Conservation (phyloP, 116 monocot genomes). For the Phalaenopsis hybrid region DNA sequence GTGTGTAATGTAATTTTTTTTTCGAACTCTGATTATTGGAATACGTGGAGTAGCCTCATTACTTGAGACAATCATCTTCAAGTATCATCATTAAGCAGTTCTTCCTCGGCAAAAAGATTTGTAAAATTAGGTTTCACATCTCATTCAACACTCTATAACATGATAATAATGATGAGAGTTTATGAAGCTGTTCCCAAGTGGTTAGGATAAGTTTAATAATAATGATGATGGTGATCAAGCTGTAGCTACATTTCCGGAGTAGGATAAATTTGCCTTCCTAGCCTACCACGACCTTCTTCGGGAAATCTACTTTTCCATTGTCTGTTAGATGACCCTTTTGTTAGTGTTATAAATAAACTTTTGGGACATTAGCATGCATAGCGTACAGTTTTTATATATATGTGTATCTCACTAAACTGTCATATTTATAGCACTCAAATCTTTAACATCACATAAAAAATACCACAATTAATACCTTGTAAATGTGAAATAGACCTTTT, state of each 20-base stretch:
- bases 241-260: not conserved
- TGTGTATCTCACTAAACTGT: too few species aligned
- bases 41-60: not conserved
- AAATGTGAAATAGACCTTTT: too few species aligned
- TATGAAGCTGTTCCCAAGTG: not conserved
- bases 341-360: not conserved
- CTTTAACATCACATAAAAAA: too few species aligned
- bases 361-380: too few species aligned
- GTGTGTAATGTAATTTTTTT: not conserved
- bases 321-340: not conserved
- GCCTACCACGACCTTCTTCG: not conserved
- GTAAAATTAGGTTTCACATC: not conserved
- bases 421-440: too few species aligned
- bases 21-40: not conserved
- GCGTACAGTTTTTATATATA: too few species aligned
- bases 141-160: not conserved
- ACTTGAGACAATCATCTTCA: not conserved
- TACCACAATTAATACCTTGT: too few species aligned
- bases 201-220: not conserved
- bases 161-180: not conserved
- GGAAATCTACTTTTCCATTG: not conserved
- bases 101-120: constrained; percentile 1
- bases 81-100: not conserved
- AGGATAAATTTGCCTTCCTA: not conserved
- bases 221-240: not conserved